Evolutionary conservation across 176 grass and related monocot genomes (phyloP).

Genomic region (Poa annua): DNA sequence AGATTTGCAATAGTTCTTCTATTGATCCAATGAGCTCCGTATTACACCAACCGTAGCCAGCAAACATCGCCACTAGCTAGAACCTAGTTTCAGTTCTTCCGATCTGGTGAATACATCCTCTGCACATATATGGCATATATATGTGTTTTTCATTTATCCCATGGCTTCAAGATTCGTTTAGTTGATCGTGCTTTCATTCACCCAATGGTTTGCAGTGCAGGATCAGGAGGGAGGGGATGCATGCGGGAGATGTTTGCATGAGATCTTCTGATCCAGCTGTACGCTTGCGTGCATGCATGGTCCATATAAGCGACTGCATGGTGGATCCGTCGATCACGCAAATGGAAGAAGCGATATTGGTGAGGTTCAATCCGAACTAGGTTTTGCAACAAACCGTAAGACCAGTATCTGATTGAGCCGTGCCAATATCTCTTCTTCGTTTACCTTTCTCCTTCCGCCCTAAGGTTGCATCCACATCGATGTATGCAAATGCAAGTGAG

Average conservation of each 20-base stretch:
- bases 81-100: background rate
- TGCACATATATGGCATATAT: background rate
- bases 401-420: slow-evolving; percentile 94
- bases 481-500: slow-evolving; percentile 22
- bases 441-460: background rate
- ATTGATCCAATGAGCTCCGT: background rate
- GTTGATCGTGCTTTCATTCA: background rate
- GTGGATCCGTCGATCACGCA: background rate
- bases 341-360: slow-evolving; percentile 91
- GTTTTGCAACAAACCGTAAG: slow-evolving; percentile 43
- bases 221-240: background rate
- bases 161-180: background rate
- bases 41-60: background rate
- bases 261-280: background rate
- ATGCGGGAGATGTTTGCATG: background rate
- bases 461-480: background rate
- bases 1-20: background rate
- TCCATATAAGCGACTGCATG: background rate
- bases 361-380: slow-evolving; percentile 97
- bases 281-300: background rate
- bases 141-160: background rate
- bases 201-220: background rate
- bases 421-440: slow-evolving; percentile 95
- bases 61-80: background rate
- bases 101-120: slow-evolving; percentile 19